Base-by-base conservation (phyloP, 331 rosid species). In the Prunus yedoensis region DNA sequence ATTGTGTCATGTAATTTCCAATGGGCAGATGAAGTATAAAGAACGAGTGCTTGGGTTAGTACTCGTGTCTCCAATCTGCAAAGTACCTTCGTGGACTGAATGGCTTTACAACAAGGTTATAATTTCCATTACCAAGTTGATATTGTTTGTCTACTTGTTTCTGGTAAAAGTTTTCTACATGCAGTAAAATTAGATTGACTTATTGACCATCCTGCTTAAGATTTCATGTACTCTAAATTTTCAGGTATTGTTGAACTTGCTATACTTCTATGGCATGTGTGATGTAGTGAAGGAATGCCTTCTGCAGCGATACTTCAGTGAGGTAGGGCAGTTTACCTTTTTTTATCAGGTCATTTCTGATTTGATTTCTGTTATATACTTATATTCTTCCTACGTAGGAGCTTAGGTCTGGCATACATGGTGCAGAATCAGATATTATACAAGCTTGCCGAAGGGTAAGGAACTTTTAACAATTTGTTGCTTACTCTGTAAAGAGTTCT, bases 101-200 rank as follows among this genome's bases (percentile, higher is more conserved):
- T 92, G 97, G 96, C 84, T 92, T 32, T 90, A 90, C 84, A 92
- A 85, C 70, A 90, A 92, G 97, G 97, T 92, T 80, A 51, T 43
- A 30, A 70, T 75, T 79, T 79, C 67, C 50, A 53, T 54, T 20
- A 16, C 64, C 41, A 52, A 32, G 43, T 61, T 66, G 23, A 20
- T 71, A 23, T 67, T 52, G 60, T 80, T 63, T 78, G 30, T 49
- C 28, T n/a, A 45, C 62, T 28, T 28, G 43, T 69, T 28, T 10
- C 25, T 51, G 38, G 61, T 10, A 11, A 13, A 2, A 6, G 10
- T 49, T 5, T 23, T 47, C 58, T 8, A 57, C 21, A 18, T 64
- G 30, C 7, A 62, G 74, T 49, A 27, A 17, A 20, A 16, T 3
- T 30, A 53, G 49, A 53, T 20, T 38, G 35, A 32, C 18, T 21